Base-by-base conservation (phyloP, 139 green algal genomes). In the Coelastrella sp. region DNA sequence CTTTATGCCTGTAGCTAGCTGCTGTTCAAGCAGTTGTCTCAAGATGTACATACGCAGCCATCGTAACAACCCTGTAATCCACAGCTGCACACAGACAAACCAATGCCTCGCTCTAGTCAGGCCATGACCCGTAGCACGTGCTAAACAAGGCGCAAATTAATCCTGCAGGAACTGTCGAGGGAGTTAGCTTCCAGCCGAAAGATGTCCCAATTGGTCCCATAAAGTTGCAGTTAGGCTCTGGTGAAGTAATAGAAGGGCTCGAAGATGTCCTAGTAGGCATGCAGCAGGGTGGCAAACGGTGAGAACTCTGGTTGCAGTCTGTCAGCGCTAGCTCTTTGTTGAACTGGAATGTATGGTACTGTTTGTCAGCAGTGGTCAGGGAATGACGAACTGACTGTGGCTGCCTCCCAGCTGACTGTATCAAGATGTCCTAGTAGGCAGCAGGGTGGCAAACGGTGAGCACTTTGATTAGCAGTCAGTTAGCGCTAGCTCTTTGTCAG, bases 161-260 rank as follows among this genome's bases (percentile, higher is more conserved):
- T 87, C 13, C 60, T 75, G 82, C 65, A 80, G 90, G 81, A 16
- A 98, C 96, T 0, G 92, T 98, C 4, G 95, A 98, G 83, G 96
- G 96, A 13, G 94, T 98, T 3, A 93, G 80, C 47, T 98, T 98
- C 81, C 96, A 98, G 93, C 96, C 96, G 1, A 85, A 86, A 6
- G 95, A 98, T 89, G 89, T 97, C 58, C 96, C 96, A 0, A 87
- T 94, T 0, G 96, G 93, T 0, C 95, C 96, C 2, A 76, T 98
- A 19, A 57, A 23, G 4, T 79, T 95, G 59, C 89, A 88, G 47
- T 87, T 98, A 73, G 96, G 93, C 5, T 74, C n/a, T 22, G 78
- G 86, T 3, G 54, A 83, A 10, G 60, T 90, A 11, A 86, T 92
- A 19, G 83, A 77, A 7, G 88, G 88, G 19, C 77, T 93, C 71